Base-by-base conservation (phyloP, 2,329 filamentous ascomycete genomes). In the Aspergillus ustus region DNA sequence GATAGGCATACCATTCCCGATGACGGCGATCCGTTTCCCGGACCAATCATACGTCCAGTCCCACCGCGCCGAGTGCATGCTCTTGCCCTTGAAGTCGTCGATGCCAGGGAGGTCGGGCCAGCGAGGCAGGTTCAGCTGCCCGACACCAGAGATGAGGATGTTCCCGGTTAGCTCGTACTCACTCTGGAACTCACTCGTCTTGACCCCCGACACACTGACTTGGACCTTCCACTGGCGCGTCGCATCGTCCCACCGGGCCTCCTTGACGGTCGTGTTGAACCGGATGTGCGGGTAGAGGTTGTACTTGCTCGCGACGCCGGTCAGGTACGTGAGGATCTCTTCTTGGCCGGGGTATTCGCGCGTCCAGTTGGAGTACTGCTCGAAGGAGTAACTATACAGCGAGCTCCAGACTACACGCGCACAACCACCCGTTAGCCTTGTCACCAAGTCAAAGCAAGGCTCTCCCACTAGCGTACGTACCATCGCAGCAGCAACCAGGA, bases 371-470 rank as follows among this genome's bases (percentile, higher is more conserved):
- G 83, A 75, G 56, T 87, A 87, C 55, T 86, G 84, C 40, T 84
- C 85, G 66, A 88, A 89, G 6, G 84, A 87, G 71, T 83, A 87
- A 48, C 81, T 84, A 74, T 88, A 88, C 3, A 88, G 74, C 52
- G 81, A 75, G 37, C 80, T 83, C 79, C 80, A 83, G 9, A 86
- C 83, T 77, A 25, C 25, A 25, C 25, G 57, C n/a, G n/a, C n/a
- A n/a, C n/a, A n/a, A n/a, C n/a, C n/a, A 3, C 11, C 2, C 1
- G 15, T 19, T 19, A 63, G 45, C 34, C 8, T 2, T 52, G 19
- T 11, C 43, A 9, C 4, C 25, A 15, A n/a, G 51, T 13, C 25
- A 25, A 25, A 25, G 25, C 25, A 25, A 48, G 13, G n/a, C n/a
- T n/a, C n/a, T n/a, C n/a, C n/a, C n/a, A n/a, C n/a, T n/a, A n/a